Evolutionary conservation across 129 eudicot species (phyloP).

Genomic region (Lactuca sativa): DNA sequence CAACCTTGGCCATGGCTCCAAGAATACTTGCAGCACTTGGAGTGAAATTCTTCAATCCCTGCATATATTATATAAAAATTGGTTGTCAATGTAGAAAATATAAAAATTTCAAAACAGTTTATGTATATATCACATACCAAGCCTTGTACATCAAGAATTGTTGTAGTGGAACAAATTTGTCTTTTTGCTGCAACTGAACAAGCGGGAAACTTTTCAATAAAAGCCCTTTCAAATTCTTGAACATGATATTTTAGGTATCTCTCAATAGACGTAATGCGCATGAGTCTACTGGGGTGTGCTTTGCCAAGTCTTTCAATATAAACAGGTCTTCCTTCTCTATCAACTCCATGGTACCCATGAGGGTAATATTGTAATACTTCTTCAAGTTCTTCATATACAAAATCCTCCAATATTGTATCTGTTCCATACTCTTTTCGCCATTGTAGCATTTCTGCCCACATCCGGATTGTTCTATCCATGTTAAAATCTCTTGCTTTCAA

Average conservation of each 20-base stretch:
- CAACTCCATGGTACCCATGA: conserved; percentile 98
- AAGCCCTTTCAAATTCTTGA: conserved; percentile 83
- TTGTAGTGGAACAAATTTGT: conserved; percentile 81
- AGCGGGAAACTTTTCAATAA: conserved; percentile 84
- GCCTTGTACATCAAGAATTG: conserved; percentile 93
- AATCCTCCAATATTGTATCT: conserved; percentile 92
- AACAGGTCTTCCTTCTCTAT: conserved; percentile 89
- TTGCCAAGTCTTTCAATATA: conserved; percentile 93
- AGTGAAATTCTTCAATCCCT: conserved; percentile 87
- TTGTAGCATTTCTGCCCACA: conserved; percentile 98
- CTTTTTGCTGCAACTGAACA: conserved; percentile 87
- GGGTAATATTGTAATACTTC: conserved; percentile 90
- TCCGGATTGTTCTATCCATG: conserved; percentile 65
- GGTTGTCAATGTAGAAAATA: not conserved
- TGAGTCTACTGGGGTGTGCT: conserved; percentile 83
- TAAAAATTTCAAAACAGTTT: not conserved
- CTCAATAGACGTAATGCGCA: conserved; percentile 71
- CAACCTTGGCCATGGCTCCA: conserved; percentile 81
- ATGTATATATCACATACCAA: conserved; percentile 47
- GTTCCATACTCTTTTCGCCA: conserved; percentile 92
- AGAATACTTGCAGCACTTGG: conserved; percentile 74
- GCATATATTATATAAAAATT: conserved; percentile 20
- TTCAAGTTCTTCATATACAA: conserved; percentile 73
- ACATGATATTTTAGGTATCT: conserved; percentile 84
- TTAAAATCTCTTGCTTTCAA: conserved; percentile 88